phyloP scores from a whole-genome alignment of 2,329 filamentous ascomycete genomes.

The Metarhizium album region DNA sequence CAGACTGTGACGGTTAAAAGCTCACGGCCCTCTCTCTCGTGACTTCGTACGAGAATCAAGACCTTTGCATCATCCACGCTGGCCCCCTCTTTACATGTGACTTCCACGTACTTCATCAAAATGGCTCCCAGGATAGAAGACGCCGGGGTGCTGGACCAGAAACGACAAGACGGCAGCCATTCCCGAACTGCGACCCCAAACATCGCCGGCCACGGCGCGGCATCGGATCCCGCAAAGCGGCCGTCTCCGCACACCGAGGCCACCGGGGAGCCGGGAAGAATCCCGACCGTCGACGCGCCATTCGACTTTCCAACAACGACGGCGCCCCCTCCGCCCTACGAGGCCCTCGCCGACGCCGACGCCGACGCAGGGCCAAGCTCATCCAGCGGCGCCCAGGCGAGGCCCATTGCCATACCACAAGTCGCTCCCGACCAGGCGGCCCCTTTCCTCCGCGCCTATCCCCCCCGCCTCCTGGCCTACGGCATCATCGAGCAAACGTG shows the following conservation, averaged over 20 bases:
- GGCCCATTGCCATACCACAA: slow-evolving; percentile 32
- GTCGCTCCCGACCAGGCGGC: slow-evolving; percentile 20
- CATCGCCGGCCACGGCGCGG: background rate
- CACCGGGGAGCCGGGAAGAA: background rate
- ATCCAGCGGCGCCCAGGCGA: slow-evolving; percentile 5
- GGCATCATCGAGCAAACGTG: slow-evolving; percentile 26
- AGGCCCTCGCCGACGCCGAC: background rate
- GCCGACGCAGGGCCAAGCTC: background rate
- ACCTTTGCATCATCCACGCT: background rate
- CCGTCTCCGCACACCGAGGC: slow-evolving; percentile 7
- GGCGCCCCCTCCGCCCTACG: slow-evolving; percentile 19
- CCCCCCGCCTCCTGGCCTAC: slow-evolving; percentile 25
- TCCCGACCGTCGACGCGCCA: slow-evolving; percentile 14
- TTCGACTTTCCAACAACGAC: slow-evolving; percentile 28
- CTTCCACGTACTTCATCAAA: background rate
- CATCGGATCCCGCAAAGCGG: background rate
- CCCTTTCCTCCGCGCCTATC: slow-evolving; percentile 28
- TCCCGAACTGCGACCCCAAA: background rate
- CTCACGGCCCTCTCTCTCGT: background rate
- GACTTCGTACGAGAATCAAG: background rate
- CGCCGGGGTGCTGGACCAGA: background rate
- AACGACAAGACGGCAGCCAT: background rate
- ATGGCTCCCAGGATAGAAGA: background rate
- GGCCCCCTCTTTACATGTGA: too few species aligned
- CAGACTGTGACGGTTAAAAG: background rate